phyloP scores from a whole-genome alignment of 345 rosid genomes.

The Eucalyptus erythrocorys region DNA sequence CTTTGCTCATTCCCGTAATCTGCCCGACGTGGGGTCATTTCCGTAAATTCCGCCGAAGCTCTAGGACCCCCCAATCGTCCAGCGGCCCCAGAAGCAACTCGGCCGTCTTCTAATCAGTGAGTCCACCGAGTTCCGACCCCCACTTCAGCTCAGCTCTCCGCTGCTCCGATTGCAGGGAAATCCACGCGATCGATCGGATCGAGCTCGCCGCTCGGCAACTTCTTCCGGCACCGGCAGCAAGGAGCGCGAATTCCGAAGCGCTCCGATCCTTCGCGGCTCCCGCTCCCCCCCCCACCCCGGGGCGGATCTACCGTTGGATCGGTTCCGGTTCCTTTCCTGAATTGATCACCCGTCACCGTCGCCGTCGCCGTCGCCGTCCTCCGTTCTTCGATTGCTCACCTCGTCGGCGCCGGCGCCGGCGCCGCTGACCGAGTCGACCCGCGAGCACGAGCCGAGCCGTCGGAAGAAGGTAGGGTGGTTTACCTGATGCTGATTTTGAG shows the following conservation, averaged over 20 bases:
- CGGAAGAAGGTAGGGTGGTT: background rate
- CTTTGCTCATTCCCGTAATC: too few relatives aligned
- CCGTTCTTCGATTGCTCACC: background rate
- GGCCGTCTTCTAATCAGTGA: background rate
- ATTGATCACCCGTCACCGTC: too few relatives aligned
- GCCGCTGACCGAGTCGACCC: background rate
- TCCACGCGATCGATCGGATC: background rate
- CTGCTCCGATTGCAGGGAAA: background rate
- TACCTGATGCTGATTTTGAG: background rate
- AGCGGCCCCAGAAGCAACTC: background rate
- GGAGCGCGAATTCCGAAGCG: background rate
- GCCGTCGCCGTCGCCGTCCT: background rate
- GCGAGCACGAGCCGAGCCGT: background rate
- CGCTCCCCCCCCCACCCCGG: background rate
- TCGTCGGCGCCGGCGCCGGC: background rate
- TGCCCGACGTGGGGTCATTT: background rate
- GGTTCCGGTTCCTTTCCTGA: background rate
- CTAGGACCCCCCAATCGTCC: background rate
- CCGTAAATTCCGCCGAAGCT: background rate
- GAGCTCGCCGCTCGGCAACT: background rate
- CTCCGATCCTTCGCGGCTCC: background rate
- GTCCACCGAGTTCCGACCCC: background rate
- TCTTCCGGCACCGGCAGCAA: background rate
- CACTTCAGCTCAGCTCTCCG: too few relatives aligned
- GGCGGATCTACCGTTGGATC: background rate